Evolutionary conservation across 2,329 filamentous ascomycete species (phyloP), one percentile per base, ranked within the genome.

Genomic region (Cladosporium sp.): DNA sequence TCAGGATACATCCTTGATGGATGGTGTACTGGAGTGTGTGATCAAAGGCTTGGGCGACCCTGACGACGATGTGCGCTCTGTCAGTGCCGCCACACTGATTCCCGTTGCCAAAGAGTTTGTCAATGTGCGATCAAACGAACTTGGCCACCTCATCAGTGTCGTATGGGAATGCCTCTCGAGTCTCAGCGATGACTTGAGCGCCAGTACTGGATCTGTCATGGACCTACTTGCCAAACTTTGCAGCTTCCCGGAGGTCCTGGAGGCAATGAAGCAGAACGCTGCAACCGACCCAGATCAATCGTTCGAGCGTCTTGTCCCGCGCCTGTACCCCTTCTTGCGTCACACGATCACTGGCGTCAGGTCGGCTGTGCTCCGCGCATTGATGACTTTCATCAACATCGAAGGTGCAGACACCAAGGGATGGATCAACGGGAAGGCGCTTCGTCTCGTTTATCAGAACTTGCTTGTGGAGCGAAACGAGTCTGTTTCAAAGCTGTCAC

Each of bases 151-250:
- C 34, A 95, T 96, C 68, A 86, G 88, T 64, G 95, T 97, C 53
- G 91, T 99, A 22, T 99, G 93, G 93, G 88, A 95, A 64, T 97
- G 93, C 72, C 76, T 99, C 19, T 95, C 92, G 3, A 95, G 95
- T 65, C 76, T 99, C n/a, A 91, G 92, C 57, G 93, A 99, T 65
- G 93, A 99, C 65, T 78, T 99, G 15, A 97, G 91, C 67, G 93
- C 93, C 3, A 97, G 93, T 67, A 99, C 95, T 8, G 93, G 93
- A 42, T 95, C 90, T 51, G 95, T 99, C 49, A 99, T 99, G 95
- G 95, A 99, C 68, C 80, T 99, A 36, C 78, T 99, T 15, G 93
- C 95, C 12, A 97, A 93, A 54, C 82, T 99, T 2, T 99, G 93
- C 73, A 87, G 90, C 56, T 99, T 96, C 73, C 88, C 88, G 0